Conservation (phyloP, 2,329 filamentous ascomycete species). For the Teratosphaeria destructans region DNA sequence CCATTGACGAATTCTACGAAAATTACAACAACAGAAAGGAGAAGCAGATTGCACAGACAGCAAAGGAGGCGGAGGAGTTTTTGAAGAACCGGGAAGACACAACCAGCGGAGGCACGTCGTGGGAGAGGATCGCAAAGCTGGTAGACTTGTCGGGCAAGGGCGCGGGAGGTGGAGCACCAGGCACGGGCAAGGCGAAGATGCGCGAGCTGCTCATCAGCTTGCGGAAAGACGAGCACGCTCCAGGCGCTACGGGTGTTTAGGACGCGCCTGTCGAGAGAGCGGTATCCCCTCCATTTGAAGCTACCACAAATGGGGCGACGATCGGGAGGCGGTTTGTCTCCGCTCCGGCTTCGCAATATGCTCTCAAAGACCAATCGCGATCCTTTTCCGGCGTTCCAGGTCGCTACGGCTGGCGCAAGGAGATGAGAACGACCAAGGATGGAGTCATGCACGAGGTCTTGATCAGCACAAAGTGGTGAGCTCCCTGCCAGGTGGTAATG, state of each 20-base stretch:
- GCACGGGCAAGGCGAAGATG: conserved; percentile 93
- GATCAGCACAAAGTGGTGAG: background rate
- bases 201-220: conserved; percentile 78
- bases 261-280: background rate
- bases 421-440: background rate
- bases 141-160: conserved; percentile 97
- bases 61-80: conserved; percentile 88
- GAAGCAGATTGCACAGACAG: conserved; percentile 79
- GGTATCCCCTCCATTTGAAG: background rate
- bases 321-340: background rate
- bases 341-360: background rate
- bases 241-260: conserved; percentile 37
- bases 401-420: background rate
- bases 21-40: conserved; percentile 99
- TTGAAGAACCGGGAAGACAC: conserved; percentile 82
- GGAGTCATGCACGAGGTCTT: background rate
- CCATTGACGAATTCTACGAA: conserved; percentile 98
- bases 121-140: conserved; percentile 95
- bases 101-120: conserved; percentile 87
- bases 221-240: conserved; percentile 86
- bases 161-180: conserved; percentile 70
- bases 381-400: background rate
- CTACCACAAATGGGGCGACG: background rate
- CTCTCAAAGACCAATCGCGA: background rate
- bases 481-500: background rate